phyloP scores from a whole-genome alignment of 1,139 yeast species.

The Blastobotrys serpentis region DNA sequence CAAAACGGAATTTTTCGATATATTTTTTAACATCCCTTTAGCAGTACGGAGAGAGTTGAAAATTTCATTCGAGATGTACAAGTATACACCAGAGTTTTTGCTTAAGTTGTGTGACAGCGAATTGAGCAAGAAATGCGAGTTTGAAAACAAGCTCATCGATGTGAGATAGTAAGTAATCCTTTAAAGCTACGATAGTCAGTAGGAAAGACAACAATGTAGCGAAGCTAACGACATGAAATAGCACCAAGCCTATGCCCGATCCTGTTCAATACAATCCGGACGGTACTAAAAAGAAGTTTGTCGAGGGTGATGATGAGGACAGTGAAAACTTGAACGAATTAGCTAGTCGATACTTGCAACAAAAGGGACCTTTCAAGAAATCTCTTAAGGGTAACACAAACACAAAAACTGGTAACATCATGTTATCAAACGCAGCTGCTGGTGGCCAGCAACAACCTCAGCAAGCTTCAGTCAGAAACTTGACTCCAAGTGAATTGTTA shows the following conservation, averaged over 20 bases:
- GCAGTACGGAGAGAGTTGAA: neutral
- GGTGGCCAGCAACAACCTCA: neutral
- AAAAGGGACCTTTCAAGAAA: slow-evolving; percentile 8
- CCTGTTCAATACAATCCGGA: slow-evolving; percentile 6
- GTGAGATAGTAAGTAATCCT: slow-evolving; percentile 2
- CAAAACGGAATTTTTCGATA: slow-evolving; percentile 2
- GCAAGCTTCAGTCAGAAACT: slow-evolving; percentile 7
- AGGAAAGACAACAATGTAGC: neutral
- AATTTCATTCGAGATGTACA: neutral
- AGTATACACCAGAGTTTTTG: slow-evolving; percentile 4
- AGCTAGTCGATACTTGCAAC: slow-evolving; percentile 6
- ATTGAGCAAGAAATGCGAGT: slow-evolving; percentile 9
- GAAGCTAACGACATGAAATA: neutral
- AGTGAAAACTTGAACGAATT: slow-evolving; percentile 5
- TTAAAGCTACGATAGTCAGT: too few species aligned
- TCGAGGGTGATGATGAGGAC: slow-evolving; percentile 10
- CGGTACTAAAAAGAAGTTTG: slow-evolving; percentile 8
- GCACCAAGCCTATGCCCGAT: neutral
- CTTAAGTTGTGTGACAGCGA: slow-evolving; percentile 6
- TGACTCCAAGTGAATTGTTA: slow-evolving; percentile 1
- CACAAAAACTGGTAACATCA: slow-evolving; percentile 8
- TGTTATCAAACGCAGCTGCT: neutral
- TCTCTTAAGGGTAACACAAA: slow-evolving; percentile 2
- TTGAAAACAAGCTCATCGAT: slow-evolving; percentile 2
- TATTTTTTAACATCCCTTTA: neutral